Percentiles rank a stretch among this genome's conserved stretches.
These are phyloP conservation scores for Xylaria acuta DNA, from an alignment of 495 filamentous ascomycete genomes.

Conservation along the genomic window DNA sequence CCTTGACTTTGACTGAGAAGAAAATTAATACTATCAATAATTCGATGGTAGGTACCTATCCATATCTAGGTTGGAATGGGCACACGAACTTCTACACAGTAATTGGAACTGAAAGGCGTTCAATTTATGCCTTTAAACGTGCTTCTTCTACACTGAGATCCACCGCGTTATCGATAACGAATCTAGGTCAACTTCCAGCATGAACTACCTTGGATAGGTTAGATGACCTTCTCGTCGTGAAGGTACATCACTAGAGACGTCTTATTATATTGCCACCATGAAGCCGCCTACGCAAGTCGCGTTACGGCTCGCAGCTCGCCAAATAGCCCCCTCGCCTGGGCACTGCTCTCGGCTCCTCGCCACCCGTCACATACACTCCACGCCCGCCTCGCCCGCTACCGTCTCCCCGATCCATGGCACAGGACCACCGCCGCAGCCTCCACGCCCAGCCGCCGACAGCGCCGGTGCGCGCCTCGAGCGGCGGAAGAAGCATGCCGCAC, in stretches of 20 bases:
- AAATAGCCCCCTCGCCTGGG: constrained; percentile 6
- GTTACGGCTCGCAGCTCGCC: constrained; percentile 29
- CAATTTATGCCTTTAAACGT: constrained; percentile 6
- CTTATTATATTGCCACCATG: constrained; percentile 31
- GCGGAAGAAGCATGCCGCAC: constrained; percentile 61
- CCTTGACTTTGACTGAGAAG: not conserved
- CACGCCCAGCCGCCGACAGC: constrained; percentile 62
- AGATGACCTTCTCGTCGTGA: not conserved
- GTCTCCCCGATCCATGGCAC: constrained; percentile 74
- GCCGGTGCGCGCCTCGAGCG: constrained; percentile 56
- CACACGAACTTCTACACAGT: no score
- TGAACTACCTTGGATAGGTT: not conserved
- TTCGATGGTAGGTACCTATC: no score
- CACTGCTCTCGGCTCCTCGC: constrained; percentile 2
- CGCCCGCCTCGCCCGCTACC: constrained; percentile 49
- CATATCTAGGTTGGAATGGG: no score
- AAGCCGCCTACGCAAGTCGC: constrained; percentile 45
- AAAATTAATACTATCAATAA: not conserved
- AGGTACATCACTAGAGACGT: not conserved
- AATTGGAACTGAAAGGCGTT: not conserved
- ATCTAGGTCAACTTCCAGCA: not conserved
- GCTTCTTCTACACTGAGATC: not conserved
- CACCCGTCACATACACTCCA: constrained; percentile 50
- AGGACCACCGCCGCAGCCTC: constrained; percentile 83
- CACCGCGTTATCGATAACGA: constrained; percentile 4